Conservation (phyloP, 2,329 filamentous ascomycete species). For the Diatrype stigma region DNA sequence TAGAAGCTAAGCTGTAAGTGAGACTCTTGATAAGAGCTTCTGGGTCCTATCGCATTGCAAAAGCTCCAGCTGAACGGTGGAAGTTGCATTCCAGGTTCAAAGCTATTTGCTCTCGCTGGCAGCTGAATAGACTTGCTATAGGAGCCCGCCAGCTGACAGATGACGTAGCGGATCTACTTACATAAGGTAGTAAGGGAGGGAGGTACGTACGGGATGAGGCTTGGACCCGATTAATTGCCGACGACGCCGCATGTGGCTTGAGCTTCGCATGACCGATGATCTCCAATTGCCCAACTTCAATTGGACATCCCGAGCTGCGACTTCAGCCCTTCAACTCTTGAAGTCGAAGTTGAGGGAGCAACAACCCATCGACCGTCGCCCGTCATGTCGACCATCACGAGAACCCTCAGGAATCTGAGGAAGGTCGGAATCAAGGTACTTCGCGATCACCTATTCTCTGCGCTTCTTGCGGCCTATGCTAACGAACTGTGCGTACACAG, state of each 20-base stretch:
- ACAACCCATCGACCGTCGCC: slow-evolving; percentile 21
- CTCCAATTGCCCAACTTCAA: neutral
- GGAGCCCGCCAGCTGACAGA: neutral
- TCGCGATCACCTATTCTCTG: neutral
- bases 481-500: slow-evolving; percentile 46
- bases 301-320: neutral
- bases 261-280: neutral
- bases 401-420: slow-evolving; percentile 83
- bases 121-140: neutral
- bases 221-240: neutral
- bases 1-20: no score
- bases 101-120: neutral
- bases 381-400: slow-evolving; percentile 83
- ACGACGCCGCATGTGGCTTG: neutral
- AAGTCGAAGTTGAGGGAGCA: neutral
- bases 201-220: no score
- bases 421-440: slow-evolving; percentile 82
- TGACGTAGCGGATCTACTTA: neutral
- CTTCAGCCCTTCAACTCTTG: no score
- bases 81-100: neutral
- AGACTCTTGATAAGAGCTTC: neutral
- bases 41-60: neutral
- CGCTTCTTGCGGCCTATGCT: slow-evolving; percentile 22
- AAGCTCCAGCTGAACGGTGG: no score
- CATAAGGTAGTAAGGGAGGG: no score